Percentiles rank a stretch among this genome's conserved stretches.
phyloP scores from a whole-genome alignment of 2,329 filamentous ascomycete species.

The Lachnellula cervina region DNA sequence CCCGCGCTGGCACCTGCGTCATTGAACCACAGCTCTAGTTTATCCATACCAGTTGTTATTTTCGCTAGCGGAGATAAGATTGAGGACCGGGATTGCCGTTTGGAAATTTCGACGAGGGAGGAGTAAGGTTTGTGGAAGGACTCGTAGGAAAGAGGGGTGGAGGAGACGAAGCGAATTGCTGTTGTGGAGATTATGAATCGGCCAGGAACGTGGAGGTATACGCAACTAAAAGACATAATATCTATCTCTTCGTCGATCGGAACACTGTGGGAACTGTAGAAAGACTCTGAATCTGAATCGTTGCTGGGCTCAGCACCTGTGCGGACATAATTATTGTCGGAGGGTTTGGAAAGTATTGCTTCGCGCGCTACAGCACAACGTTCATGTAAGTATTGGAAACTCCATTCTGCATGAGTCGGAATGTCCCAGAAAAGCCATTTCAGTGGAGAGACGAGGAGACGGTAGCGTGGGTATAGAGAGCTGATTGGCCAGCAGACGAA shows the following conservation, averaged over 20 bases:
- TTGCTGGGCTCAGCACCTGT: background rate
- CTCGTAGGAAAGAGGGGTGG: background rate
- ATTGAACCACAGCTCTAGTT: constrained; percentile 16
- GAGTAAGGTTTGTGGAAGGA: constrained; percentile 10
- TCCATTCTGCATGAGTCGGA: constrained; percentile 35
- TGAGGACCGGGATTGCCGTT: constrained; percentile 9
- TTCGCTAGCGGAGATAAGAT: constrained; percentile 12
- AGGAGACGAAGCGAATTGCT: constrained; percentile 10
- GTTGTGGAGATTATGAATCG: constrained; percentile 14
- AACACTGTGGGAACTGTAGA: background rate
- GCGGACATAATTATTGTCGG: background rate
- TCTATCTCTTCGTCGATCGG: constrained; percentile 3
- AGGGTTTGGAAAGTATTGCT: background rate
- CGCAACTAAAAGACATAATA: constrained; percentile 17
- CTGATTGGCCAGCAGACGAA: constrained; percentile 34
- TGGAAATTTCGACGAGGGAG: constrained; percentile 19
- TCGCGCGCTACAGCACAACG: constrained; percentile 8
- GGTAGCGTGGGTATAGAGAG: constrained; percentile 32
- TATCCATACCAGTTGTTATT: constrained; percentile 12
- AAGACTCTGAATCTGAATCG: background rate
- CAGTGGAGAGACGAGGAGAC: constrained; percentile 32
- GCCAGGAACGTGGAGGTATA: constrained; percentile 9
- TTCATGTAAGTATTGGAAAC: constrained; percentile 27
- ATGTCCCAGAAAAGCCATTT: constrained; percentile 35
- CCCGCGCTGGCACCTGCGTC: background rate